A percentile compares a stretch with the other conserved stretches of the same genome.
These are phyloP conservation scores for Colletotrichum gloeosporioides DNA, from an alignment of 2,329 filamentous ascomycete genomes.

Conservation along the genomic window DNA sequence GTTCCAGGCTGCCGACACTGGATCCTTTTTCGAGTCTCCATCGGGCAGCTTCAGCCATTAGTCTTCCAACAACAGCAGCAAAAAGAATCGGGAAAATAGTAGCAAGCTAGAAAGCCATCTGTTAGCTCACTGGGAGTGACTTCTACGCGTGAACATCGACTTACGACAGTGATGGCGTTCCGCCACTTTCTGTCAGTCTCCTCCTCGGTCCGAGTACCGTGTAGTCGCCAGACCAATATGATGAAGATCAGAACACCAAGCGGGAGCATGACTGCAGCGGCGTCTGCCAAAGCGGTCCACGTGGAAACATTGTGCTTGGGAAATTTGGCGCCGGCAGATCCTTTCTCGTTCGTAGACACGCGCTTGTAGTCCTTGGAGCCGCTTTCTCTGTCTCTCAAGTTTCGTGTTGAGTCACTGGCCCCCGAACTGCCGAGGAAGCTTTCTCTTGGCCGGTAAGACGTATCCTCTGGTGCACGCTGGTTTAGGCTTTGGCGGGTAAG, in stretches of 20 bases:
- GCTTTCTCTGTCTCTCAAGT: neutral
- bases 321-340: neutral
- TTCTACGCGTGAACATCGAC: neutral
- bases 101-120: neutral
- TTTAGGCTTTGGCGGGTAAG: neutral
- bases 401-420: neutral
- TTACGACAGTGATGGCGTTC: neutral
- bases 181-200: neutral
- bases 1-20: slow-evolving; percentile 29
- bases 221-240: neutral
- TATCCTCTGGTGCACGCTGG: neutral
- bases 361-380: neutral
- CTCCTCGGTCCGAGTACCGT: neutral
- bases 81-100: slow-evolving; percentile 35
- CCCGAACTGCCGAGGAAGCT: neutral
- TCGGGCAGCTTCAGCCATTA: slow-evolving; percentile 27
- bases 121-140: neutral
- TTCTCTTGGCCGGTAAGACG: neutral
- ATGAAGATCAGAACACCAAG: neutral
- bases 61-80: slow-evolving; percentile 29
- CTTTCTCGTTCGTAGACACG: neutral
- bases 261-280: neutral
- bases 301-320: neutral
- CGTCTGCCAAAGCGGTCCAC: neutral
- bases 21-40: slow-evolving; percentile 32